Percentiles rank a stretch among this genome's conserved stretches.
Conservation (phyloP, 441 rosid species). For the Pelargonium australe region DNA sequence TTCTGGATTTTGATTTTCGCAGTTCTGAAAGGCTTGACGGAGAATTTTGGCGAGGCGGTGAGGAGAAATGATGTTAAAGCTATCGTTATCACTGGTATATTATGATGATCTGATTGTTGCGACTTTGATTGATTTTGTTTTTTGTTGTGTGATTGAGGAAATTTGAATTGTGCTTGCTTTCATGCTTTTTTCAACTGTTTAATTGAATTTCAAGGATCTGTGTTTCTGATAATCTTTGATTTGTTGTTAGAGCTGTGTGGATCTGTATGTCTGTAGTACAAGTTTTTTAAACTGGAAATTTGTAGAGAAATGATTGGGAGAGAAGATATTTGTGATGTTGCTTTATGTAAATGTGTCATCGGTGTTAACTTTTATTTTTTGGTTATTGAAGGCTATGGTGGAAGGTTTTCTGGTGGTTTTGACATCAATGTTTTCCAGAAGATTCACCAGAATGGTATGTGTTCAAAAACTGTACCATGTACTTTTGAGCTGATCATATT, state of each 20-base stretch:
- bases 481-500: neutral
- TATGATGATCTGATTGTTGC: neutral
- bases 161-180: neutral
- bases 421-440: conserved; percentile 76
- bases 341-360: neutral
- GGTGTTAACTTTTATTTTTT: conserved; percentile 4
- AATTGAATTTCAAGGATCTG: neutral
- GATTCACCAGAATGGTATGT: conserved; percentile 63
- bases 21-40: conserved; percentile 72
- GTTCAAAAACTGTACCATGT: conserved; percentile 2
- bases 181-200: neutral
- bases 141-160: neutral
- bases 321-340: neutral
- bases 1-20: conserved; percentile 13
- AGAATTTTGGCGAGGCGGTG: conserved; percentile 58
- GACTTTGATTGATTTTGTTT: neutral
- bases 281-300: neutral
- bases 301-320: neutral
- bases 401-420: conserved; percentile 89
- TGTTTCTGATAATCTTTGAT: neutral
- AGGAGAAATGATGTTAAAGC: conserved; percentile 73
- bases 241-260: conserved; percentile 2
- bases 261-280: neutral
- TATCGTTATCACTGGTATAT: conserved; percentile 66
- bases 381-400: conserved; percentile 56